Evolutionary conservation across 495 filamentous ascomycete genomes (phyloP), one percentile per base, ranked within the genome.

Genomic region (Aspergillus kassunensis): DNA sequence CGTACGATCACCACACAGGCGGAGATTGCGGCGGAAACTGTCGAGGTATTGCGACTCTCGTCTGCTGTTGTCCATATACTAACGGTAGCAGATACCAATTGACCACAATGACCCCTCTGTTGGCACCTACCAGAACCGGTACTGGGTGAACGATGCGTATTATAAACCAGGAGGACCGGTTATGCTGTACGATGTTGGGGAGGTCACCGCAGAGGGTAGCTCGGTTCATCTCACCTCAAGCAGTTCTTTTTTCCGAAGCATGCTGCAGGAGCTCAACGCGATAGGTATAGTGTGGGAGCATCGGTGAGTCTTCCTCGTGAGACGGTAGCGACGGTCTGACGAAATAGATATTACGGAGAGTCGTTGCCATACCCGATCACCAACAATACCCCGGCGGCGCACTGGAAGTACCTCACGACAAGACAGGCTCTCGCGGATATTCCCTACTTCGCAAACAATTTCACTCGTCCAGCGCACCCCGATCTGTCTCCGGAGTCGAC

Each of bases 251-350:
- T 74, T 81, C 40, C 61, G 57, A 12, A 50, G 67, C 25, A 52
- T 78, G 33, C 59, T 82, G 18, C 48, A 71, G 34, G 67, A 77
- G 25, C 76, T 80, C 43, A 62, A 68, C 11, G 80, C 70, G 0
- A 67, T 83, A 27, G 80, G 78, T 1, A 79, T 83, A 29, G 61
- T 76, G 1, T 83, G 80, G 80, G 80, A 83, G 56, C 80, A 83
- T 53, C 62, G 80, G 72, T 83, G 27, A 42, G 68, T 61, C 8
- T 19, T 18, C 11, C 15, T 9, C 15, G 13, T 6, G 12, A 15
- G 11, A 31, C 6, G 8, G 15, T 31, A 24, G 15, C 12, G n/a
- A n/a, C 23, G 12, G 16, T 44, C 39, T 62, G 21, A 62, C 46
- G 9, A 0, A 5, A 13, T 35, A 78, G 75, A 37, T 78, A 78